These are phyloP conservation scores for Alternaria conjuncta DNA, from an alignment of 2,329 filamentous ascomycete species.

Conservation along the genomic window DNA sequence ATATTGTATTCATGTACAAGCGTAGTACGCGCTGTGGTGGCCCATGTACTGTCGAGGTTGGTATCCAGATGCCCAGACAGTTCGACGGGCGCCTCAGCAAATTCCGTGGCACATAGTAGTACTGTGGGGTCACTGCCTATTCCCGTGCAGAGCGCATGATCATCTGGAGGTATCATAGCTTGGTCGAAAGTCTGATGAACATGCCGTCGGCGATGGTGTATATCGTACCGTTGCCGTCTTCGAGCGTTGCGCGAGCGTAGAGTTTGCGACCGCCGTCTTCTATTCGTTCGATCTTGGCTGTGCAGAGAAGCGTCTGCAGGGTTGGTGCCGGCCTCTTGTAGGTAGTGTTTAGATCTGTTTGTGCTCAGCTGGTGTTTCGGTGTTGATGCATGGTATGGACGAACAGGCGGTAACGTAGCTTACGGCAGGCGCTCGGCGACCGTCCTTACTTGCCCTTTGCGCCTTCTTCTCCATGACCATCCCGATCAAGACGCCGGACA, in stretches of 20 bases:
- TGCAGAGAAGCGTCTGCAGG: slow-evolving; percentile 57
- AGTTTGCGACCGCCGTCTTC: slow-evolving; percentile 64
- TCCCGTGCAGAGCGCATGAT: neutral
- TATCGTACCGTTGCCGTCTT: slow-evolving; percentile 56
- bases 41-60: neutral
- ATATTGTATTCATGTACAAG: neutral
- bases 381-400: slow-evolving; percentile 7
- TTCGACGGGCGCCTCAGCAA: neutral
- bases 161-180: slow-evolving; percentile 21
- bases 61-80: neutral
- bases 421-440: slow-evolving; percentile 9
- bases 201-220: slow-evolving; percentile 62
- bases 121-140: neutral
- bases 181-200: slow-evolving; percentile 51
- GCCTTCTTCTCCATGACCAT: slow-evolving; percentile 47
- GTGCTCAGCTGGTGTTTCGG: slow-evolving; percentile 14
- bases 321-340: slow-evolving; percentile 62
- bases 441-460: slow-evolving; percentile 9
- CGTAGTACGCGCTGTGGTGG: neutral
- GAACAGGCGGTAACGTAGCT: slow-evolving; percentile 45
- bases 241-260: slow-evolving; percentile 57
- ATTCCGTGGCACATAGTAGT: neutral
- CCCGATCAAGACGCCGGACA: slow-evolving; percentile 59
- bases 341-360: slow-evolving; percentile 59
- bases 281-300: slow-evolving; percentile 51